phyloP scores from a whole-genome alignment of 768 basidiomycete genomes.

The Clitopilus passeckerianus region DNA sequence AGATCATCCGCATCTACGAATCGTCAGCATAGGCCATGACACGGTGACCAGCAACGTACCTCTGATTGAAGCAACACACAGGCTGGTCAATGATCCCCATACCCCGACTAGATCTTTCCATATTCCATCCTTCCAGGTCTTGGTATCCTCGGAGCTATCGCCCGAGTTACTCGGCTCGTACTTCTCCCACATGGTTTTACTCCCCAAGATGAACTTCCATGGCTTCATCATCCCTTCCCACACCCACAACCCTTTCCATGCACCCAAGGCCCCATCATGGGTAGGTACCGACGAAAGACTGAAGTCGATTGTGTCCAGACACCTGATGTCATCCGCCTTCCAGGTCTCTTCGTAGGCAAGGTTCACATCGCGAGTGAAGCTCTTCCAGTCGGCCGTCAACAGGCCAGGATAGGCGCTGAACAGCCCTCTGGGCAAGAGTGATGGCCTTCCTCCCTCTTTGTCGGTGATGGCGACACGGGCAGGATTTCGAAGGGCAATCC shows the following conservation, averaged over 20 bases:
- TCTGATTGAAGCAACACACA: constrained; percentile 40
- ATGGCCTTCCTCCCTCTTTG: constrained; percentile 12
- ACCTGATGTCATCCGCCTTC: constrained; percentile 46
- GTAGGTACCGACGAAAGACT: constrained; percentile 40
- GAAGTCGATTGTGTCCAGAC: constrained; percentile 56
- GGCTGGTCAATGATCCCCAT: constrained; percentile 54
- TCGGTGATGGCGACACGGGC: background rate
- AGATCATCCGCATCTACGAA: constrained; percentile 24
- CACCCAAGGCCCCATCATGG: constrained; percentile 45
- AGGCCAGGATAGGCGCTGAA: constrained; percentile 56
- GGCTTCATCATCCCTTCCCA: constrained; percentile 15
- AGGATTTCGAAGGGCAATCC: background rate
- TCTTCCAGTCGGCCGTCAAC: constrained; percentile 46
- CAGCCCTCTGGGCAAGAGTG: constrained; percentile 45
- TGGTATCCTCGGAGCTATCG: constrained; percentile 2
- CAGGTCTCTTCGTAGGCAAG: constrained; percentile 52
- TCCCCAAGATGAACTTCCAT: constrained; percentile 11
- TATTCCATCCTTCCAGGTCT: constrained; percentile 7
- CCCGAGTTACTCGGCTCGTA: background rate
- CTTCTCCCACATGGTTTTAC: background rate
- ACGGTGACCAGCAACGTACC: constrained; percentile 21
- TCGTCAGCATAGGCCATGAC: background rate
- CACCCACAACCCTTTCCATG: constrained; percentile 31
- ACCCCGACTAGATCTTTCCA: constrained; percentile 45
- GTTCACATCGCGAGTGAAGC: constrained; percentile 41